These are phyloP conservation scores for Halophytophthora polymorphica DNA, from an alignment of 352 stramenopile species.

Conservation along the genomic window DNA sequence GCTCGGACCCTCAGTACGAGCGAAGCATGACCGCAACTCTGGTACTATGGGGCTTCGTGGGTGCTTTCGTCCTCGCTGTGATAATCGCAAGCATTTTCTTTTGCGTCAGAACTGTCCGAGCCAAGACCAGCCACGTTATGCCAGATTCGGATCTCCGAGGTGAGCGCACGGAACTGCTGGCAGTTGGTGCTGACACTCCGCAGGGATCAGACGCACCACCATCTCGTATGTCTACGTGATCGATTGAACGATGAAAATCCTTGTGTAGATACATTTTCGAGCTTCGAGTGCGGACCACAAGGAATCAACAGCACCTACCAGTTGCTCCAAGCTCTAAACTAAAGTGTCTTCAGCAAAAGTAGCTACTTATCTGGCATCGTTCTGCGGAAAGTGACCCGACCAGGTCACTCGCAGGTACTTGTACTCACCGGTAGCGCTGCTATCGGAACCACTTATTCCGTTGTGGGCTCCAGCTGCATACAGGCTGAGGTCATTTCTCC, in stretches of 20 bases:
- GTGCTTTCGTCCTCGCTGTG: slow-evolving; percentile 41
- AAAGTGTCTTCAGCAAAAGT: no score
- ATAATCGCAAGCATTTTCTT: slow-evolving; percentile 30
- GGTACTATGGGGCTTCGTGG: slow-evolving; percentile 63
- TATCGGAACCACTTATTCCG: no score
- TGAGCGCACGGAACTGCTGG: slow-evolving; percentile 17
- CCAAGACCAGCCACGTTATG: slow-evolving; percentile 44
- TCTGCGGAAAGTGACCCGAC: no score
- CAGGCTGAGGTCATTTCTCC: no score
- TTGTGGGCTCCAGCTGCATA: no score
- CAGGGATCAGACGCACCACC: slow-evolving; percentile 6
- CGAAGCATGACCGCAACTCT: slow-evolving; percentile 37
- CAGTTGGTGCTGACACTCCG: slow-evolving; percentile 15
- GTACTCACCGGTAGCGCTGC: no score
- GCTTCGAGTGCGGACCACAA: no score
- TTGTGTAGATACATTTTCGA: no score
- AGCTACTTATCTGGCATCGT: no score
- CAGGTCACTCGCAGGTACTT: no score
- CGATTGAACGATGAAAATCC: not conserved
- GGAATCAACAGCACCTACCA: no score
- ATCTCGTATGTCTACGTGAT: slow-evolving; percentile 10
- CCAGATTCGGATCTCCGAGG: slow-evolving; percentile 22
- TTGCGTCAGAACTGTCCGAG: slow-evolving; percentile 25
- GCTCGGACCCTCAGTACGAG: slow-evolving; percentile 32
- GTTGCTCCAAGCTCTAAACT: no score